phyloP scores from a whole-genome alignment of 768 basidiomycete species.

The Rhizopogon vesiculosus region DNA sequence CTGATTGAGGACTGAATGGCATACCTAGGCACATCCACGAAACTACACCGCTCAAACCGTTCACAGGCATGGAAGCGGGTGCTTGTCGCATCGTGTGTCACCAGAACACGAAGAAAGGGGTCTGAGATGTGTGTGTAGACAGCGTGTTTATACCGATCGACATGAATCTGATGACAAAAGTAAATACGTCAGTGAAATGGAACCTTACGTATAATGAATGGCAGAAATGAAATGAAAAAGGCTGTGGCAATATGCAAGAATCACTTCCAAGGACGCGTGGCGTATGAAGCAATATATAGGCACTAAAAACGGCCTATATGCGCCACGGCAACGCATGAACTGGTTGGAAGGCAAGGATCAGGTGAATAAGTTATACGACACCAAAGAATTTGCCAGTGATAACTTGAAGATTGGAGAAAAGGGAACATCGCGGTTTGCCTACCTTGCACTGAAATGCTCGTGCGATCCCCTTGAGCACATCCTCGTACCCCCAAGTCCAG shows the following conservation, averaged over 20 bases:
- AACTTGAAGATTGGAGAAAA: slow-evolving; percentile 1
- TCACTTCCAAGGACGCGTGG: not conserved
- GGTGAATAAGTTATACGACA: not conserved
- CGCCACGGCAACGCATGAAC: not conserved
- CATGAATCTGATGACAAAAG: slow-evolving; percentile 62
- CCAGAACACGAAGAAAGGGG: slow-evolving; percentile 54
- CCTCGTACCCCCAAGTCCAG: slow-evolving; percentile 98
- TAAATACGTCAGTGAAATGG: not conserved
- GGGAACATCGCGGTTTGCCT: not conserved
- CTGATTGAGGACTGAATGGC: not conserved
- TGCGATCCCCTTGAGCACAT: slow-evolving; percentile 74
- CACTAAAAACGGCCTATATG: not conserved
- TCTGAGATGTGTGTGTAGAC: slow-evolving; percentile 59
- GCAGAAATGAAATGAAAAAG: slow-evolving; percentile 1
- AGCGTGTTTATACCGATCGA: slow-evolving; percentile 82
- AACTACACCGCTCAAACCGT: slow-evolving; percentile 66
- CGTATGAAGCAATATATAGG: not conserved
- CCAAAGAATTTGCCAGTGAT: not conserved
- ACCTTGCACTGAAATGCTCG: slow-evolving; percentile 62
- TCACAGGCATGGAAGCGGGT: slow-evolving; percentile 96
- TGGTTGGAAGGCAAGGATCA: not conserved
- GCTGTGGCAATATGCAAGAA: not conserved
- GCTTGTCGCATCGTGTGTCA: slow-evolving; percentile 52
- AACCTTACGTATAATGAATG: slow-evolving; percentile 4
- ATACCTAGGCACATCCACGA: slow-evolving; percentile 41